Evolutionary conservation across 1,284 basidiomycete genomes (phyloP).

Genomic region (Tilletia setariae): DNA sequence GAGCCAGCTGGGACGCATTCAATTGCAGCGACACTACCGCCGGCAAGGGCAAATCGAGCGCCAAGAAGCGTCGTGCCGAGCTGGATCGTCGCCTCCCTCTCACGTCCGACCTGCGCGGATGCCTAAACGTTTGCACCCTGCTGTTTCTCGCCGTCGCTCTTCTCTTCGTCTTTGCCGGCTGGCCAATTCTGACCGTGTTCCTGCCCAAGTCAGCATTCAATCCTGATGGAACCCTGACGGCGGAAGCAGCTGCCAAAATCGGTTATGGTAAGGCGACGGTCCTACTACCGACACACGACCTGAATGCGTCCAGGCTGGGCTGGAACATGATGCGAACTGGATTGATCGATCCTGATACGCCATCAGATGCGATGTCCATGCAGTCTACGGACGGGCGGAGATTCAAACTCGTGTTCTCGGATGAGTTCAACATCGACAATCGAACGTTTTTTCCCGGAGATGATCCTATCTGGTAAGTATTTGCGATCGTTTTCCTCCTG

Average conservation of each 20-base stretch:
- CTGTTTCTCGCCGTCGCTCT: conserved; percentile 28
- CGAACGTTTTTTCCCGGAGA: conserved; percentile 63
- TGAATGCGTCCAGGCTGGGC: neutral
- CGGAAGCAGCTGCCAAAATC: neutral
- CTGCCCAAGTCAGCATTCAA: neutral
- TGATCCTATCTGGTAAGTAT: conserved; percentile 35
- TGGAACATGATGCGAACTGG: neutral
- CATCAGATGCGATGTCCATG: conserved; percentile 30
- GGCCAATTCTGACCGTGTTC: conserved; percentile 31
- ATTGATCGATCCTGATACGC: conserved; percentile 56
- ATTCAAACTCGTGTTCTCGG: conserved; percentile 52
- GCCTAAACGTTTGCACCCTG: conserved; percentile 33
- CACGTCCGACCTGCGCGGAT: conserved; percentile 25
- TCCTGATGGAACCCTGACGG: neutral
- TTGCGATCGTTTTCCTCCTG: neutral
- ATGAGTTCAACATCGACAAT: conserved; percentile 53
- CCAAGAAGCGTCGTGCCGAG: neutral
- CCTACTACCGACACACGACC: conserved; percentile 19
- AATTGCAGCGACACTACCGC: neutral
- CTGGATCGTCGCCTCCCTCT: neutral
- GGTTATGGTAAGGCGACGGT: neutral
- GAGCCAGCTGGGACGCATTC: neutral
- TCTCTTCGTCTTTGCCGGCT: conserved; percentile 38
- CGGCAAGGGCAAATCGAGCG: neutral
- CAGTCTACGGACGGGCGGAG: conserved; percentile 58